These are phyloP conservation scores for Zygosaccharomyces kombuchaensis DNA, from an alignment of 805 yeast genomes.

Conservation along the genomic window DNA sequence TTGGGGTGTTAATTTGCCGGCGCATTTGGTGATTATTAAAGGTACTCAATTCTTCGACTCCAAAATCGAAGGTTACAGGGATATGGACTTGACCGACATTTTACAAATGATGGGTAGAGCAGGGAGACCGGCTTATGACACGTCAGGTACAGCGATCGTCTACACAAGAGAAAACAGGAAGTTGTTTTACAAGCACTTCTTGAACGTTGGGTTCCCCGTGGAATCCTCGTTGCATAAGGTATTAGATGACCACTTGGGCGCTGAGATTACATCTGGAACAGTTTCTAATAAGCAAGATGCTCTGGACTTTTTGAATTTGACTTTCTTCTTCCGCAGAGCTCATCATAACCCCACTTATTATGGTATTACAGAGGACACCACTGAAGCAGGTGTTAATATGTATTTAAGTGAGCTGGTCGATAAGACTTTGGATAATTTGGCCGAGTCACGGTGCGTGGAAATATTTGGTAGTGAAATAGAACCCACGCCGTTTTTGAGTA, in stretches of 20 bases:
- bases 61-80: conserved; percentile 89
- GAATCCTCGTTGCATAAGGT: conserved; percentile 78
- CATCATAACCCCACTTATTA: conserved; percentile 89
- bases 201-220: conserved; percentile 93
- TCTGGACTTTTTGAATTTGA: conserved; percentile 91
- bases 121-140: conserved; percentile 96
- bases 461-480: conserved; percentile 43
- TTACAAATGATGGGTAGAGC: conserved; percentile 99
- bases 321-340: conserved; percentile 90
- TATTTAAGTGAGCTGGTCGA: conserved; percentile 67
- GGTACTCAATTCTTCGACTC: conserved; percentile 97
- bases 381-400: conserved; percentile 51
- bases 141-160: conserved; percentile 87
- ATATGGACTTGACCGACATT: conserved; percentile 91
- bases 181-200: conserved; percentile 79
- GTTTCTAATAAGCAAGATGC: conserved; percentile 92
- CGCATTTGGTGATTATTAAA: conserved; percentile 94
- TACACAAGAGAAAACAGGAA: conserved; percentile 77
- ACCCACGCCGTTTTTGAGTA: conserved; percentile 78
- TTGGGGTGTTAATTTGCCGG: conserved; percentile 99
- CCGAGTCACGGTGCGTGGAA: conserved; percentile 66
- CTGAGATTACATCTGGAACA: conserved; percentile 91
- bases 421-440: conserved; percentile 57
- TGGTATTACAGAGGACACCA: conserved; percentile 69
- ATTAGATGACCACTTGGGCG: conserved; percentile 88